A percentile compares a stretch with the other conserved stretches of the same genome.
phyloP scores from a whole-genome alignment of 2,329 filamentous ascomycete genomes.

The Phyllosticta paracitricarpa region DNA sequence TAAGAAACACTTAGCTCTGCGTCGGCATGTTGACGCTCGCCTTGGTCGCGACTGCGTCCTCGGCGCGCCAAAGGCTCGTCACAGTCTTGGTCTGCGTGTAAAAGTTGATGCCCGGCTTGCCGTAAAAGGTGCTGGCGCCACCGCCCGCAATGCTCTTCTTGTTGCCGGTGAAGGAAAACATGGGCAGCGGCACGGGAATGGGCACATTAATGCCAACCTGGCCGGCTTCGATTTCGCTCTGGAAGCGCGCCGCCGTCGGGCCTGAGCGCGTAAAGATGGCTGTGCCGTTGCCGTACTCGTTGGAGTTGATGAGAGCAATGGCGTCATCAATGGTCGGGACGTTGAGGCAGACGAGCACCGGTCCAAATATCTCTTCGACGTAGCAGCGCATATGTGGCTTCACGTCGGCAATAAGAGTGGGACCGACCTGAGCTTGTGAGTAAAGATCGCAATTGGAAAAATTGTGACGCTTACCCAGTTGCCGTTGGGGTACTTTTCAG shows the following conservation, averaged over 20 bases:
- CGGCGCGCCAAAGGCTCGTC: slow-evolving; percentile 77
- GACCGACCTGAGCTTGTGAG: slow-evolving; percentile 49
- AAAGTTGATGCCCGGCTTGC: slow-evolving; percentile 82
- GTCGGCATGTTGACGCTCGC: slow-evolving; percentile 84
- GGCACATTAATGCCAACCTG: slow-evolving; percentile 71
- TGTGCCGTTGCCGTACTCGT: slow-evolving; percentile 79
- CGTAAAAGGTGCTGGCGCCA: slow-evolving; percentile 90
- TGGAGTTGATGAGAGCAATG: slow-evolving; percentile 70
- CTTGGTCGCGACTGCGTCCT: slow-evolving; percentile 77
- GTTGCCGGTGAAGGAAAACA: slow-evolving; percentile 57
- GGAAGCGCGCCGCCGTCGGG: slow-evolving; percentile 67
- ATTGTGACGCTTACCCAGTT: slow-evolving; percentile 51
- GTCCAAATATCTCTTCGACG: slow-evolving; percentile 76
- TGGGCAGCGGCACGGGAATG: slow-evolving; percentile 38
- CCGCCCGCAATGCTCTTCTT: slow-evolving; percentile 88
- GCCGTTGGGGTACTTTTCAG: slow-evolving; percentile 70
- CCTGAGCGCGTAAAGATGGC: slow-evolving; percentile 77
- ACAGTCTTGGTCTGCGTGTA: slow-evolving; percentile 98
- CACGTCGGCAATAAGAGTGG: slow-evolving; percentile 74
- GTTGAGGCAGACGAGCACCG: slow-evolving; percentile 72
- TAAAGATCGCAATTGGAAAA: not conserved
- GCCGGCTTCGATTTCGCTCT: slow-evolving; percentile 71
- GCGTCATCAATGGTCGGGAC: slow-evolving; percentile 70
- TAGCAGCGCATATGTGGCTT: slow-evolving; percentile 77
- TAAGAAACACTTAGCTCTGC: slow-evolving; percentile 25